Percentiles rank a stretch among this genome's conserved stretches.
phyloP scores from a whole-genome alignment of 345 rosid species.

The Orychophragmus violaceus region DNA sequence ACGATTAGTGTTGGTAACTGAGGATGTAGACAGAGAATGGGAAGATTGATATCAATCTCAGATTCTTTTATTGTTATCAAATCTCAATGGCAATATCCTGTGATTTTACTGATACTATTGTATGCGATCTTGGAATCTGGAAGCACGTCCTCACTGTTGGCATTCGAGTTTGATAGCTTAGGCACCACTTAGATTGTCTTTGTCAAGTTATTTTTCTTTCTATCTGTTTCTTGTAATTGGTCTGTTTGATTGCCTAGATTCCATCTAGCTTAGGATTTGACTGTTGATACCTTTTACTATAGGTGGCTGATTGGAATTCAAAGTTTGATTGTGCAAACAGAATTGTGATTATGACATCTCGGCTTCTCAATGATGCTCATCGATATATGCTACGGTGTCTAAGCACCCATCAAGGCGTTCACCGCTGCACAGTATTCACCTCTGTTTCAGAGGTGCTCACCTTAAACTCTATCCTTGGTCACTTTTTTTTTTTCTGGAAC shows the following conservation, averaged over 20 bases:
- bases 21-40: background rate
- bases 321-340: slow-evolving; percentile 40
- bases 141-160: no score
- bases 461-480: slow-evolving; percentile 1
- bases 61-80: background rate
- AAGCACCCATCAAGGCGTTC: slow-evolving; percentile 50
- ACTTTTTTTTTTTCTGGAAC: background rate
- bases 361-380: slow-evolving; percentile 85
- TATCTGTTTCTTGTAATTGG: background rate
- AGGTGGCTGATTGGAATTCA: slow-evolving; percentile 80
- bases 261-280: background rate
- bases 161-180: background rate
- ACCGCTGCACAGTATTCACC: slow-evolving; percentile 54
- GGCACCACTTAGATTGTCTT: background rate
- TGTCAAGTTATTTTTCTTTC: no score
- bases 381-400: slow-evolving; percentile 81
- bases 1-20: background rate
- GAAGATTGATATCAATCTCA: background rate
- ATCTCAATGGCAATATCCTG: background rate
- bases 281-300: background rate
- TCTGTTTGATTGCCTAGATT: background rate
- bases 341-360: slow-evolving; percentile 71
- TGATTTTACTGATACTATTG: no score
- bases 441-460: slow-evolving; percentile 81
- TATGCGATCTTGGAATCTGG: no score